Base-by-base conservation (phyloP, 208 protist species). In the Herpetomonas samuelpessoai region DNA sequence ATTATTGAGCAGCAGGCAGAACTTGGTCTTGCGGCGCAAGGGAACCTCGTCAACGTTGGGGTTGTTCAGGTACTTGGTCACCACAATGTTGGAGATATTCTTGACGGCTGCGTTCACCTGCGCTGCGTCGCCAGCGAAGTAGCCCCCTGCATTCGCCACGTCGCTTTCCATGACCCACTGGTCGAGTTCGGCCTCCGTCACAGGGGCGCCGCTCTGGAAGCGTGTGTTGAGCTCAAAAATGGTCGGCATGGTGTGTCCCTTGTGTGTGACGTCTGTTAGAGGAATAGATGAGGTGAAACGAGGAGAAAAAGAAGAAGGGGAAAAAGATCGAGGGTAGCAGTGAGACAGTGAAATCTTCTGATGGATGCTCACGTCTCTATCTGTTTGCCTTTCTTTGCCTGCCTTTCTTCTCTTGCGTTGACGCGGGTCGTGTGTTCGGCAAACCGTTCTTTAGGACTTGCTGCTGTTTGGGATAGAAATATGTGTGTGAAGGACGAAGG, bases 1-100 rank as follows among this genome's bases (percentile, higher is more conserved):
- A 67, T 97, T 97, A 72, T 91, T 95, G 14, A 97, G 74, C 50
- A 97, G 62, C 21, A 95, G 75, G 65, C 84, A 92, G 56, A 83
- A 81, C 62, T 88, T 90, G 18, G 88, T 91, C 70, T 95, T 94
- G 45, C 82, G 53, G 58, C 85, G 86, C 60, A 96, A 66, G 31
- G 90, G 83, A 16, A 96, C 82, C 31, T 65, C 81, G 19, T 65
- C 65, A 28, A 52, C 60, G 58, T 93, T 66, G 14, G 74, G 71
- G 55, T 92, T 86, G 69, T 95, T 97, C 47, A 97, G 70, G 59
- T 91, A 93, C 60, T 80, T 62, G 26, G 54, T 74, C 2, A 97
- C 79, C 29, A 95, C 68, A 6, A 63, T 52, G 19, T 68, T 52
- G 3, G 79, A 65, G 16, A 86, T 57, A 39, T 46, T 61, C 10